These are phyloP conservation scores for Starmerella bombi DNA, from an alignment of 805 yeast species.

Conservation along the genomic window DNA sequence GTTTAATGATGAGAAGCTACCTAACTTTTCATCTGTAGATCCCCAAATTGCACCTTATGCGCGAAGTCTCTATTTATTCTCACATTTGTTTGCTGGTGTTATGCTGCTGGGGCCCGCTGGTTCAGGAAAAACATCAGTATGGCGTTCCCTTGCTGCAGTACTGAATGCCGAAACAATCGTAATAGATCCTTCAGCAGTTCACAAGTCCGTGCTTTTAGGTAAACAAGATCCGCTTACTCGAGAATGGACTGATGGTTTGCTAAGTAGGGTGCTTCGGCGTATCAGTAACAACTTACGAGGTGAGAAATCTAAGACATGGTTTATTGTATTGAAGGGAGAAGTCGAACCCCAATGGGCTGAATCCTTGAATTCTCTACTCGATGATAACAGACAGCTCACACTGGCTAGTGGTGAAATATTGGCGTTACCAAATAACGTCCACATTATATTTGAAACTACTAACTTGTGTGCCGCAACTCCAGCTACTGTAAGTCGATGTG, in stretches of 20 bases:
- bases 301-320: constrained; percentile 40
- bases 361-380: constrained; percentile 75
- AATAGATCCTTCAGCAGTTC: constrained; percentile 64
- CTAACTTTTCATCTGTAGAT: constrained; percentile 5
- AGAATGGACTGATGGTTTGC: constrained; percentile 85
- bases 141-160: constrained; percentile 38
- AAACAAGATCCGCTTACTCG: constrained; percentile 58
- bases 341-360: constrained; percentile 93
- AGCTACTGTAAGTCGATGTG: constrained; percentile 89
- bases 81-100: constrained; percentile 55
- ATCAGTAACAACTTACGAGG: constrained; percentile 45
- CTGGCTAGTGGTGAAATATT: constrained; percentile 84
- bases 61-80: constrained; percentile 45
- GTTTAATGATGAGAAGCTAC: not conserved
- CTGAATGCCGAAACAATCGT: constrained; percentile 31
- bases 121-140: constrained; percentile 52
- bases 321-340: constrained; percentile 87
- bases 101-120: constrained; percentile 72
- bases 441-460: constrained; percentile 66
- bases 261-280: constrained; percentile 53
- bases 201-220: constrained; percentile 59
- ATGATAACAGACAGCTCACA: constrained; percentile 71
- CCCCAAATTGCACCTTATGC: constrained; percentile 20
- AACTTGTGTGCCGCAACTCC: constrained; percentile 57
- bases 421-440: constrained; percentile 47